phyloP scores from a whole-genome alignment of 768 basidiomycete species.

The Tephrocybe rancida region DNA sequence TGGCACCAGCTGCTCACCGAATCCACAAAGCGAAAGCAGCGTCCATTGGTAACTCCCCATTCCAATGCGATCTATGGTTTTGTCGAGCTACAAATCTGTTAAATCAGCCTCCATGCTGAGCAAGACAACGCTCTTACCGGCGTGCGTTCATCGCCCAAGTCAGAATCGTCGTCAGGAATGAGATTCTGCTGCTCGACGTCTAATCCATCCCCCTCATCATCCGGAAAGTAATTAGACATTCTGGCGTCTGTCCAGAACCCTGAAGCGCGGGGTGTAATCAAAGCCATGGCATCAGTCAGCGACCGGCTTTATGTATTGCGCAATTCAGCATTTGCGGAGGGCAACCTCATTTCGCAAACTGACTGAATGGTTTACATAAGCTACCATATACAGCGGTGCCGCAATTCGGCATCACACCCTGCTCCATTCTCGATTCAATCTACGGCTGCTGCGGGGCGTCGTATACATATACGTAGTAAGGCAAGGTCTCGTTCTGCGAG shows the following conservation, averaged over 20 bases:
- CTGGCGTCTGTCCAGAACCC: conserved; percentile 47
- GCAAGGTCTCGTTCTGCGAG: too few relatives aligned
- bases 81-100: conserved; percentile 54
- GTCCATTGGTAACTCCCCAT: conserved; percentile 93
- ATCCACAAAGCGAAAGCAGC: conserved; percentile 81
- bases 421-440: too few relatives aligned
- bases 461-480: too few relatives aligned
- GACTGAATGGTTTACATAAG: neutral
- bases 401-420: too few relatives aligned
- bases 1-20: conserved; percentile 57
- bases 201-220: conserved; percentile 35
- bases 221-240: conserved; percentile 38
- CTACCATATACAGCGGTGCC: too few relatives aligned
- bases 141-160: conserved; percentile 46
- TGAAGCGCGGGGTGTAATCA: conserved; percentile 49
- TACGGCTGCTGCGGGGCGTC: too few relatives aligned
- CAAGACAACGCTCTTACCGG: conserved; percentile 32
- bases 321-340: neutral
- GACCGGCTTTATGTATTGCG: conserved; percentile 12
- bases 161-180: conserved; percentile 26
- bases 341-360: neutral
- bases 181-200: conserved; percentile 36
- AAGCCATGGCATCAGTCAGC: conserved; percentile 38
- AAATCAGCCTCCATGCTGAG: neutral
- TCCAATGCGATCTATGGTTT: conserved; percentile 87